These are phyloP conservation scores for Fusarium vanettenii DNA, from an alignment of 2,329 filamentous ascomycete species.

Conservation along the genomic window DNA sequence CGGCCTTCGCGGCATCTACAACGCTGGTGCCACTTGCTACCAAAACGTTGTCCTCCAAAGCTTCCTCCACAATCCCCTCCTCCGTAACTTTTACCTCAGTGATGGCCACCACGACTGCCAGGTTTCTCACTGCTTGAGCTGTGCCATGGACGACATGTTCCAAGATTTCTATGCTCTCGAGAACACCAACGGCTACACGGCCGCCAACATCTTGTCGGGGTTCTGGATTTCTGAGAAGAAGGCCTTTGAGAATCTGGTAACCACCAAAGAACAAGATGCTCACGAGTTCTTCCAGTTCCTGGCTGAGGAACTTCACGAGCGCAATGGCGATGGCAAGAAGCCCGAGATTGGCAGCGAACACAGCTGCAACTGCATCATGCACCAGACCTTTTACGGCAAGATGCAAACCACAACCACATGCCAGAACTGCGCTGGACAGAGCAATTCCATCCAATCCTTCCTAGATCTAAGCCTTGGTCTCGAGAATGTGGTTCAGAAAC, in stretches of 20 bases:
- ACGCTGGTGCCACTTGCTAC: constrained; percentile 98
- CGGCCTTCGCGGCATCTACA: constrained; percentile 92
- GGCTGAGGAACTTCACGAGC: constrained; percentile 88
- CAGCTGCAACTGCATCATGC: constrained; percentile 88
- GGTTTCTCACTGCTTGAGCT: constrained; percentile 71
- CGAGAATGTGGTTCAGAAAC: constrained; percentile 78
- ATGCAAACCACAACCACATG: constrained; percentile 92
- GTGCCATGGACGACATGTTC: constrained; percentile 79
- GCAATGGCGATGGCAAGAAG: constrained; percentile 78
- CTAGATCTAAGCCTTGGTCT: constrained; percentile 90
- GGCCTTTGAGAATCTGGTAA: constrained; percentile 80
- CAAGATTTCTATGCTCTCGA: constrained; percentile 78
- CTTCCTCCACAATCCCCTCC: constrained; percentile 90
- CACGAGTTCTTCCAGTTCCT: constrained; percentile 98
- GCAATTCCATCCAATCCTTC: constrained; percentile 87
- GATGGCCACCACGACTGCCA: constrained; percentile 89
- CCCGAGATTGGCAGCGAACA: constrained; percentile 69
- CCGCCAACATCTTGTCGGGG: constrained; percentile 87
- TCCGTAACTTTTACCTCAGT: constrained; percentile 91
- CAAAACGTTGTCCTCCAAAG: constrained; percentile 96
- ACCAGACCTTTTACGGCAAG: constrained; percentile 94
- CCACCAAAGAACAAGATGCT: constrained; percentile 95
- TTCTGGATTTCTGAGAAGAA: constrained; percentile 88
- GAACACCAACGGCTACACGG: constrained; percentile 89
- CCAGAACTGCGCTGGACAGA: constrained; percentile 85